Conservation (phyloP, 805 yeast genomes). For the Teunomyces lycoperdinae region DNA sequence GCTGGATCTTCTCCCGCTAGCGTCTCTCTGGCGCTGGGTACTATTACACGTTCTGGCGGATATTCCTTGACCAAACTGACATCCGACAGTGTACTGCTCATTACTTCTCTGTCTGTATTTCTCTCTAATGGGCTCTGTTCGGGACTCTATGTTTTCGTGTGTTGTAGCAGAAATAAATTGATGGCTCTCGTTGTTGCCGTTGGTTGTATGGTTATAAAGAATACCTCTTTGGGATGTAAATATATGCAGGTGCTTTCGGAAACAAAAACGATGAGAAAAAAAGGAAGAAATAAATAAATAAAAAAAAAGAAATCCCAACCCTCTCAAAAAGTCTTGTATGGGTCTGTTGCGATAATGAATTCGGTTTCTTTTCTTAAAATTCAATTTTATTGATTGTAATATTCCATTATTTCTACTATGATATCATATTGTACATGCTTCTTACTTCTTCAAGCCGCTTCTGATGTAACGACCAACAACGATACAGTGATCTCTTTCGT, state of each 20-base stretch:
- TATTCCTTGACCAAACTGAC: neutral
- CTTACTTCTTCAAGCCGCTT: slow-evolving; percentile 64
- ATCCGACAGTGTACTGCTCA: neutral
- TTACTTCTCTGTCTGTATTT: neutral
- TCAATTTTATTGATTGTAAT: neutral
- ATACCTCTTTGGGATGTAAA: neutral
- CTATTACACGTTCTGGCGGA: neutral
- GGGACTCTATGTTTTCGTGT: too few species aligned
- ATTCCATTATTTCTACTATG: neutral
- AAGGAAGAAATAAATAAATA: neutral
- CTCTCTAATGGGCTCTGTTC: neutral
- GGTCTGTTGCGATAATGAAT: too few species aligned
- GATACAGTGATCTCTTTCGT: slow-evolving; percentile 99
- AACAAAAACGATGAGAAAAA: neutral
- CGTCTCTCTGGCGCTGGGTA: neutral
- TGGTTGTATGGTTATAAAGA: neutral
- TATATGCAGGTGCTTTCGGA: neutral
- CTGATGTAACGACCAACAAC: slow-evolving; percentile 96
- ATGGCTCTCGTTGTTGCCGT: neutral
- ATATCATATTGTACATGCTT: slow-evolving; percentile 15
- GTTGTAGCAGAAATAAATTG: too few species aligned
- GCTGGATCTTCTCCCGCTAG: neutral
- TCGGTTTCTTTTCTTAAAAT: neutral
- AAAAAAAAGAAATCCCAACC: neutral
- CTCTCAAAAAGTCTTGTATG: too few species aligned